These are phyloP conservation scores for Flaveria brownii DNA, from an alignment of 129 eudicot species.

Conservation along the genomic window DNA sequence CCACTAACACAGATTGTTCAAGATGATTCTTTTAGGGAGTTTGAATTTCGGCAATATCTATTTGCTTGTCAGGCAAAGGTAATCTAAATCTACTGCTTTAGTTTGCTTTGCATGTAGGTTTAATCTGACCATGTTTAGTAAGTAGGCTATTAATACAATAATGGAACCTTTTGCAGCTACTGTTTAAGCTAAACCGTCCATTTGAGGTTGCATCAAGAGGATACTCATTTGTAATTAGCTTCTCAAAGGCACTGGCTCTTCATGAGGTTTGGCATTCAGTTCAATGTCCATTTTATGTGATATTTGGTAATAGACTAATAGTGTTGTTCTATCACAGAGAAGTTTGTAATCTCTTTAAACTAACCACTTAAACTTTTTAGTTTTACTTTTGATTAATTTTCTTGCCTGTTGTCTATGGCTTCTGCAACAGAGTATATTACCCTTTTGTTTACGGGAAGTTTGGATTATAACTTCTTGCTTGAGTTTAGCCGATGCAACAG, in stretches of 20 bases:
- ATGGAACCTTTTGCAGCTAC: slow-evolving; percentile 55
- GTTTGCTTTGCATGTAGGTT: background rate
- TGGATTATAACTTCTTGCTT: slow-evolving; percentile 95
- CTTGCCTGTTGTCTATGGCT: slow-evolving; percentile 20
- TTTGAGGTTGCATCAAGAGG: slow-evolving; percentile 96
- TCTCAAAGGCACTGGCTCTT: slow-evolving; percentile 72
- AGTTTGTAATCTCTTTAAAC: slow-evolving; percentile 19
- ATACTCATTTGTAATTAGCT: slow-evolving; percentile 82
- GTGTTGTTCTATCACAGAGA: slow-evolving; percentile 26
- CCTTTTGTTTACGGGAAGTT: slow-evolving; percentile 92
- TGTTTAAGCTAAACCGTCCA: slow-evolving; percentile 86
- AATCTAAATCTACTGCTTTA: slow-evolving; percentile 21
- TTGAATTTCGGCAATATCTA: slow-evolving; percentile 95
- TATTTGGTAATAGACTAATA: slow-evolving; percentile 31
- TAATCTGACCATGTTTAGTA: background rate
- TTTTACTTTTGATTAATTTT: slow-evolving; percentile 21
- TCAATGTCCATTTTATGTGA: slow-evolving; percentile 25
- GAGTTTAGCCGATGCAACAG: slow-evolving; percentile 70
- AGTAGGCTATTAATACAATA: background rate
- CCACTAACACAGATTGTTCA: slow-evolving; percentile 84
- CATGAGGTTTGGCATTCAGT: slow-evolving; percentile 72
- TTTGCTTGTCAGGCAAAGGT: slow-evolving; percentile 99
- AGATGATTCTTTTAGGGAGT: slow-evolving; percentile 94
- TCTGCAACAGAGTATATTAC: slow-evolving; percentile 62
- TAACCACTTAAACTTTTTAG: background rate